phyloP scores from a whole-genome alignment of 2,329 filamentous ascomycete genomes.

The Fusarium paranaense region DNA sequence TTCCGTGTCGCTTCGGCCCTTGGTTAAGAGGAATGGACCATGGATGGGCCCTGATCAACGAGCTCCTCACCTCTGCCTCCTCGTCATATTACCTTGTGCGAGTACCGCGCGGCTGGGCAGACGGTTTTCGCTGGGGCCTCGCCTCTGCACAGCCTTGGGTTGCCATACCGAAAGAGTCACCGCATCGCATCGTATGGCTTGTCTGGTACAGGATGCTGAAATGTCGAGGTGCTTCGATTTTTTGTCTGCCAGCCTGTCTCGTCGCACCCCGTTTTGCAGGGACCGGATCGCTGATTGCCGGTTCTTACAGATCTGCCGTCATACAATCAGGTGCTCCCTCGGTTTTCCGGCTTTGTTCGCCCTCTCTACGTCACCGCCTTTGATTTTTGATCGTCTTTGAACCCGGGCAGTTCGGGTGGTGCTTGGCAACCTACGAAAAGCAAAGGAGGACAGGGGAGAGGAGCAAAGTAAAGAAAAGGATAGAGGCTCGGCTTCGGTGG shows the following conservation, averaged over 20 bases:
- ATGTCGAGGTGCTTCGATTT: slow-evolving; percentile 25
- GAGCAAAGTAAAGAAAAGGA: slow-evolving; percentile 4
- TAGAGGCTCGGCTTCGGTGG: not conserved
- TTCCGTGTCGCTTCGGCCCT: slow-evolving; percentile 14
- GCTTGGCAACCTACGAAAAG: not conserved
- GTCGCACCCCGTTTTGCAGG: not conserved
- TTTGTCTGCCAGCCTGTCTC: slow-evolving; percentile 19
- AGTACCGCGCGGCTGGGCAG: slow-evolving; percentile 30
- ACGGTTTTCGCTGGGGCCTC: slow-evolving; percentile 17
- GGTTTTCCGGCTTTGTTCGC: slow-evolving; percentile 19
- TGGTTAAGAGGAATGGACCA: slow-evolving; percentile 9
- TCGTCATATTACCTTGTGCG: slow-evolving; percentile 21
- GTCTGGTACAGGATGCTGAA: slow-evolving; percentile 14
- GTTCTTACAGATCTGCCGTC: slow-evolving; percentile 35
- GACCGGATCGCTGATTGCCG: slow-evolving; percentile 31
- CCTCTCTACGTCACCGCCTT: slow-evolving; percentile 32
- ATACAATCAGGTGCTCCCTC: slow-evolving; percentile 28
- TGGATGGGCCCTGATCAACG: slow-evolving; percentile 4
- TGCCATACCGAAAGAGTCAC: slow-evolving; percentile 23
- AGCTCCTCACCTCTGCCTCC: slow-evolving; percentile 18
- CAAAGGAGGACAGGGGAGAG: not conserved
- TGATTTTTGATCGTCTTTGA: not conserved
- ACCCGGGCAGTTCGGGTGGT: not conserved
- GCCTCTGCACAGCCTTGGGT: slow-evolving; percentile 23
- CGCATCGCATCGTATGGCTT: slow-evolving; percentile 17